These are phyloP conservation scores for Aspergillus sclerotiicarbonarius DNA, from an alignment of 495 filamentous ascomycete species.

Conservation along the genomic window DNA sequence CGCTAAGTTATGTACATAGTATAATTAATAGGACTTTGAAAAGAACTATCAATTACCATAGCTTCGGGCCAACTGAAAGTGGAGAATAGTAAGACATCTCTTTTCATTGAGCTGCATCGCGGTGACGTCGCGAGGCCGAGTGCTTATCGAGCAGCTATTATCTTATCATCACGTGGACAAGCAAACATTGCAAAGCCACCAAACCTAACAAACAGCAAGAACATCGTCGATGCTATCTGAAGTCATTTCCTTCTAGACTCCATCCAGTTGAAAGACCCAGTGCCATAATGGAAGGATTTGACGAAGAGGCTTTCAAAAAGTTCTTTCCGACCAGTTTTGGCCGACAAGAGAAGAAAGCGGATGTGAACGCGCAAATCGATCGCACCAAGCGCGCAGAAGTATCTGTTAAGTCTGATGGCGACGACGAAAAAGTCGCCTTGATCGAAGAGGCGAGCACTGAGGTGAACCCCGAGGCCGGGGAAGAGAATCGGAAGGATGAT, in stretches of 20 bases:
- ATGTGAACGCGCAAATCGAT: slow-evolving; percentile 77
- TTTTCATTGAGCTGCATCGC: no score
- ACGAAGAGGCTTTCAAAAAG: slow-evolving; percentile 78
- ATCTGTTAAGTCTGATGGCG: slow-evolving; percentile 25
- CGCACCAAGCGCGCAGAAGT: slow-evolving; percentile 62
- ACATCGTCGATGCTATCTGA: neutral
- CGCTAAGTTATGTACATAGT: no score
- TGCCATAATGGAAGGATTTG: slow-evolving; percentile 57
- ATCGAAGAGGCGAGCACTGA: slow-evolving; percentile 16
- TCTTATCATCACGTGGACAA: slow-evolving; percentile 7
- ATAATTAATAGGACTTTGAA: no score
- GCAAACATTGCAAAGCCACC: slow-evolving; percentile 43
- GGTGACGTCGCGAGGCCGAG: neutral
- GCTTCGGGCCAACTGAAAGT: no score
- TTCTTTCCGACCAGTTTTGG: slow-evolving; percentile 86
- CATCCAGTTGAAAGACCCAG: neutral
- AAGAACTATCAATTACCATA: no score
- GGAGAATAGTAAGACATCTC: no score
- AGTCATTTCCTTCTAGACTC: slow-evolving; percentile 12
- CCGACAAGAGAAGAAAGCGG: slow-evolving; percentile 68
- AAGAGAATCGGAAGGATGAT: slow-evolving; percentile 30
- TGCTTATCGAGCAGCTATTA: neutral
- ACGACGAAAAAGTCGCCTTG: slow-evolving; percentile 22
- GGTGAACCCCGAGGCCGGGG: slow-evolving; percentile 11
- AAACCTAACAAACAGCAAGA: slow-evolving; percentile 24